Percentiles rank a stretch among this genome's conserved stretches.
Evolutionary conservation across 1,284 basidiomycete species (phyloP).

Genomic region (Neonothopanus nambi): DNA sequence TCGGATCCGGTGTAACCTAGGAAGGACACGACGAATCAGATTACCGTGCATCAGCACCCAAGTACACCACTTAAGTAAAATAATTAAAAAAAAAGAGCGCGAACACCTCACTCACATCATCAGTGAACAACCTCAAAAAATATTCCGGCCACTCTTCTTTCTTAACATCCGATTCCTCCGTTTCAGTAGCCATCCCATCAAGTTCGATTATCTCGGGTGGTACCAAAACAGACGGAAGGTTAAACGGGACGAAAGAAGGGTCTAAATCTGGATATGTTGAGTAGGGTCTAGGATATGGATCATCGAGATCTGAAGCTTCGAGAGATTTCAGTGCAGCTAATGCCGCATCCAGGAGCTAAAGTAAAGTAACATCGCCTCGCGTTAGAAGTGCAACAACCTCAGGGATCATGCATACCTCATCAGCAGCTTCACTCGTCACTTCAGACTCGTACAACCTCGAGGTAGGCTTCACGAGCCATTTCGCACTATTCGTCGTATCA

Average conservation of each 20-base stretch:
- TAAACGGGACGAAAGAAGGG: constrained; percentile 52
- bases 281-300: constrained; percentile 67
- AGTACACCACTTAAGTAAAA: no score
- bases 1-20: constrained; percentile 76
- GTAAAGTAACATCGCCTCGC: no score
- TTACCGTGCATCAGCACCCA: no score
- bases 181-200: constrained; percentile 63
- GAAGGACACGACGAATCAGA: no score
- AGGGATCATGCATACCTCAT: constrained; percentile 50
- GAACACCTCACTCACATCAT: constrained; percentile 70
- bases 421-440: constrained; percentile 45
- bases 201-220: constrained; percentile 86
- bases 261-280: constrained; percentile 48
- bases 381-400: constrained; percentile 7
- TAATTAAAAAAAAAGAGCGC: no score
- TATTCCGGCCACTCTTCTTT: constrained; percentile 81
- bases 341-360: constrained; percentile 65
- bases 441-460: constrained; percentile 48
- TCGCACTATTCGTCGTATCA: constrained; percentile 56
- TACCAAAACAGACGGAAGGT: constrained; percentile 78
- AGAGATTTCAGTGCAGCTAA: constrained; percentile 55
- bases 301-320: constrained; percentile 52
- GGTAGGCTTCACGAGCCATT: constrained; percentile 63
- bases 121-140: constrained; percentile 74
- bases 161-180: constrained; percentile 63